phyloP scores from a whole-genome alignment of 176 grass and related monocot genomes.

The Eleusine indica region DNA sequence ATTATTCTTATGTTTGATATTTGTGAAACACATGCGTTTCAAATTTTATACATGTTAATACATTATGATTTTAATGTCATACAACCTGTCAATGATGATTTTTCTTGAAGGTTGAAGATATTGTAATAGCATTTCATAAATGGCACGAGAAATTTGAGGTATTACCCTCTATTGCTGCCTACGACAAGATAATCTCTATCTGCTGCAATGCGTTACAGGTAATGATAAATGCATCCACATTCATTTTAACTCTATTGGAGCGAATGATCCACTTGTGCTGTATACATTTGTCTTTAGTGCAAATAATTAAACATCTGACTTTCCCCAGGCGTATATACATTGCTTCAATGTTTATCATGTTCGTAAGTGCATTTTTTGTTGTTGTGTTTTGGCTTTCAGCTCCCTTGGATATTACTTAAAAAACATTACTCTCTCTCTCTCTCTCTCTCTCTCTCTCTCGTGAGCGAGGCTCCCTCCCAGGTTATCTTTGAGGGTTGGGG shows the following conservation, averaged over 20 bases:
- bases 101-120: conserved; percentile 80
- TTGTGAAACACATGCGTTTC: background rate
- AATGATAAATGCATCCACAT: conserved; percentile 29
- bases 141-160: conserved; percentile 77
- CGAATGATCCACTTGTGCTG: background rate
- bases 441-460: too few relatives aligned
- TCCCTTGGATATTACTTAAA: conserved; percentile 14
- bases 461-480: too few relatives aligned
- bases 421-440: too few relatives aligned
- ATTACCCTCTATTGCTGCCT: conserved; percentile 53
- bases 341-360: conserved; percentile 8
- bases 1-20: conserved; percentile 18
- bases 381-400: conserved; percentile 6
- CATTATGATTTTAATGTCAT: conserved; percentile 5
- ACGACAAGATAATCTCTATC: conserved; percentile 60
- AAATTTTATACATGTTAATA: background rate
- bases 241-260: conserved; percentile 21
- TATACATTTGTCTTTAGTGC: background rate
- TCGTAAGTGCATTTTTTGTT: background rate
- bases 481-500: too few relatives aligned
- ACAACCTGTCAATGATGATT: conserved; percentile 30
- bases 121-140: conserved; percentile 56
- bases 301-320: background rate
- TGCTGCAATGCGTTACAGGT: conserved; percentile 76
- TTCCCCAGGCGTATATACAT: conserved; percentile 23